Evolutionary conservation across 192 early-diverging fungal genomes (phyloP).

Genomic region (Podila minutissima): DNA sequence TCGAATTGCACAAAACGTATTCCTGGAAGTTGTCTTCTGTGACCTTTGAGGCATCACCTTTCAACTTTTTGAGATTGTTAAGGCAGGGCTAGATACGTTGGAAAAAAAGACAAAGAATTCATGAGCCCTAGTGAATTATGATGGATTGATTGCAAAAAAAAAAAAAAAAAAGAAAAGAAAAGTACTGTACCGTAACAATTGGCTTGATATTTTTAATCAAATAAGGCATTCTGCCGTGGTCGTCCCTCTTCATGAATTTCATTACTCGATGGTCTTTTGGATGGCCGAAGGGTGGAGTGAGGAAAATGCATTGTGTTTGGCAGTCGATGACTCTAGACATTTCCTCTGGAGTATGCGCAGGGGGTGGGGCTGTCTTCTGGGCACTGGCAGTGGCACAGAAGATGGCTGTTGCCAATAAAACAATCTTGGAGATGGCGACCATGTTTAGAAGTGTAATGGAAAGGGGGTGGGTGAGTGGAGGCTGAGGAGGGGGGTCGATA

Average conservation of each 20-base stretch:
- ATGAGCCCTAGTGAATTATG: slow-evolving; percentile 13
- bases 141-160: neutral
- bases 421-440: slow-evolving; percentile 30
- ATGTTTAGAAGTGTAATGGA: slow-evolving; percentile 18
- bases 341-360: neutral
- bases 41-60: slow-evolving; percentile 31
- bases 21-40: slow-evolving; percentile 20
- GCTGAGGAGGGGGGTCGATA: neutral
- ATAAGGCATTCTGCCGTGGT: slow-evolving; percentile 30
- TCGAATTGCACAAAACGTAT: slow-evolving; percentile 42
- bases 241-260: slow-evolving; percentile 13
- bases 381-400: slow-evolving; percentile 30
- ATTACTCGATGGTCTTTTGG: slow-evolving; percentile 8
- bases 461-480: slow-evolving; percentile 2
- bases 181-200: slow-evolving; percentile 15
- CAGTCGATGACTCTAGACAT: slow-evolving; percentile 40
- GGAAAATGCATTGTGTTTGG: slow-evolving; percentile 29
- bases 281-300: slow-evolving; percentile 20
- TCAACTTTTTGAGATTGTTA: slow-evolving; percentile 10
- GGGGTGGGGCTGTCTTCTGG: slow-evolving; percentile 6
- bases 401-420: slow-evolving; percentile 28
- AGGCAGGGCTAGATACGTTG: slow-evolving; percentile 24
- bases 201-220: slow-evolving; percentile 39
- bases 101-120: neutral
- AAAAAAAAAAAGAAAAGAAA: neutral